Evolutionary conservation across 1,139 yeast genomes (phyloP), one percentile per base, ranked within the genome.

Genomic region (Magnusiomyces paraingens): DNA sequence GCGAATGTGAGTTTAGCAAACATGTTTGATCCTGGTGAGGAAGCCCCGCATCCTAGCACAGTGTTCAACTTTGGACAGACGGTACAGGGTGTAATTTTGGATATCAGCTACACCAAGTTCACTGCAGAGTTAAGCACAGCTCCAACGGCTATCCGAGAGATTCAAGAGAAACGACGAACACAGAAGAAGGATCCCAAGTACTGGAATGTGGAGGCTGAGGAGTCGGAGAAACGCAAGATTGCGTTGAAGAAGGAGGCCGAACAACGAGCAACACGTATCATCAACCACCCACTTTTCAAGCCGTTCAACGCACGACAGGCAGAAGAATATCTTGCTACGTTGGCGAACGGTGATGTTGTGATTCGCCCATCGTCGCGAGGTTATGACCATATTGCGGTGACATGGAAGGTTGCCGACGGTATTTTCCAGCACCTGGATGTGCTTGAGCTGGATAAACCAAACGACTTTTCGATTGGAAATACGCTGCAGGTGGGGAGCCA

Each of bases 331-430:
- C 77, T 93, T 65, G 96, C 97, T 12, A 87, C 96, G 15, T 81
- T 86, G 68, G 81, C 84, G 49, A 84, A 91, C 57, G 99, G 99
- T 51, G 96, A 89, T 64, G 81, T 90, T 72, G 95, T 94, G 36
- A 88, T 93, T 55, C 81, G 99, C 62, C 99, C 98, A 11, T 90
- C 97, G 0, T 88, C 96, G 6, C 83, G 84, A 58, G 99, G 99
- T 39, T 78, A 81, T 46, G 86, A 88, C 60, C 96, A 83, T 69
- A 78, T 93, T 62, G 91, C 96, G 1, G 86, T 91, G 43, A 93
- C 99, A 0, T 93, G 99, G 98, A 93, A 93, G 68, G 91, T 94
- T 42, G 93, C 89, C 57, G 93, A 87, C 64, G 86, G 84, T 66
- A 74, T 93, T 60, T 94, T 86, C 72, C 99, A 94, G 68, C 98